Evolutionary conservation across 192 early-diverging fungal species (phyloP), one percentile per base, ranked within the genome.

Genomic region (Jimgerdemannia lactiflua): DNA sequence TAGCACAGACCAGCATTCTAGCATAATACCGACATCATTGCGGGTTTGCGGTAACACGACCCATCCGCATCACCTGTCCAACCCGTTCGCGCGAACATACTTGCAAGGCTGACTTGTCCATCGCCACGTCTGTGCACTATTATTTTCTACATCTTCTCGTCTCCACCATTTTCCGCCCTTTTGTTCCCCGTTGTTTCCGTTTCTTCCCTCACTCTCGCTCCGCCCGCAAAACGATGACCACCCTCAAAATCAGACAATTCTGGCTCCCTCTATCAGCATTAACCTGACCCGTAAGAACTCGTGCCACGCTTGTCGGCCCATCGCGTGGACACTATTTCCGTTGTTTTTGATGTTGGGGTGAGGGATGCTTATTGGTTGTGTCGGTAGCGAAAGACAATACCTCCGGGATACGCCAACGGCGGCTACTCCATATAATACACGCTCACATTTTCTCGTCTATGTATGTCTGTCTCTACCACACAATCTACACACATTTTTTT

Each of bases 1-100:
- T n/a, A n/a, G n/a, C n/a, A n/a, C 11, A 41, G 70, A 70, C 70
- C 29, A 42, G 29, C 43, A 18, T 70, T 29, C 70, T 70, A 18
- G 29, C 29, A 29, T 29, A 29, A 29, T 29, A 29, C 29, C 29
- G 29, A 29, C 29, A 29, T 29, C 29, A 29, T 29, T 29, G 29
- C 29, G 29, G 29, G 29, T 59, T 14, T 59, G 49, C 49, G 49
- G 49, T 59, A 59, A 59, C 49, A 10, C 49, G 49, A 59, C 6
- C 29, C 29, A 29, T 29, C 29, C 29, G 29, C 29, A 29, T 29
- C 29, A 29, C 29, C 29, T 59, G 14, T 14, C 49, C 49, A 59
- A 6, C 49, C 49, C 49, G 8, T 14, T 10, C 49, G 14, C 14
- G 49, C 49, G 8, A 6, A 59, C 49, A 14, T 59, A 59, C 49